phyloP scores from a whole-genome alignment of 2,329 filamentous ascomycete species.

The Colletotrichum orbiculare region DNA sequence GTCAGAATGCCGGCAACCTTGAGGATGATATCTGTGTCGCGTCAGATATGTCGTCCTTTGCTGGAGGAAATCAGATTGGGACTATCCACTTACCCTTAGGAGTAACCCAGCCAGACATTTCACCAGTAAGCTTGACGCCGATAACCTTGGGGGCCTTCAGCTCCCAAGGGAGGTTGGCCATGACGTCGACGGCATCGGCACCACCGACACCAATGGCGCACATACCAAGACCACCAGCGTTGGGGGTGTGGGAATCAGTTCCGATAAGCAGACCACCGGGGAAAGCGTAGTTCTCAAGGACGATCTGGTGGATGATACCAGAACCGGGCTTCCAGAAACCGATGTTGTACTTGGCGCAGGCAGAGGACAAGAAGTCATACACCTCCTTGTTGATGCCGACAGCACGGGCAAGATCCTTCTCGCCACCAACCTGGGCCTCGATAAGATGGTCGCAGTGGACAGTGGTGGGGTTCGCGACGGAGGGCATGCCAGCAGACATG shows the following conservation, averaged over 20 bases:
- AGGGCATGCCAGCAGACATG: slow-evolving; percentile 98
- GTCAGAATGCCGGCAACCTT: slow-evolving; percentile 97
- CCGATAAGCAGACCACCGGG: slow-evolving; percentile 97
- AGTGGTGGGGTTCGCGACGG: slow-evolving; percentile 92
- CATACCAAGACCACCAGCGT: slow-evolving; percentile 96
- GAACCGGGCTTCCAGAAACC: slow-evolving; percentile 99
- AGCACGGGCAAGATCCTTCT: slow-evolving; percentile 92
- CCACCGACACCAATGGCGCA: slow-evolving; percentile 95
- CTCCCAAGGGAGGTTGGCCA: slow-evolving; percentile 98
- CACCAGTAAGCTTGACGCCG: slow-evolving; percentile 92
- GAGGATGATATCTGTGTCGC: slow-evolving; percentile 82
- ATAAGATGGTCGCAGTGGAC: slow-evolving; percentile 99
- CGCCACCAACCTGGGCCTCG: slow-evolving; percentile 93
- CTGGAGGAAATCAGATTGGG: background rate
- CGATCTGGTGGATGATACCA: slow-evolving; percentile 99
- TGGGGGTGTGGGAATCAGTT: slow-evolving; percentile 97
- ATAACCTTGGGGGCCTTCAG: slow-evolving; percentile 98
- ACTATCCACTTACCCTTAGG: slow-evolving; percentile 78
- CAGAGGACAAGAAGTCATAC: slow-evolving; percentile 93
- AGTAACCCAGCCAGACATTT: slow-evolving; percentile 89
- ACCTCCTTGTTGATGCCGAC: slow-evolving; percentile 98
- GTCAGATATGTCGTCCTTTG: slow-evolving; percentile 1
- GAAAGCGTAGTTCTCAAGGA: slow-evolving; percentile 99
- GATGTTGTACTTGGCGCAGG: slow-evolving; percentile 99
- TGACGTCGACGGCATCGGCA: slow-evolving; percentile 98